These are phyloP conservation scores for Euphorbia lathyris DNA, from an alignment of 345 rosid genomes.

Conservation along the genomic window DNA sequence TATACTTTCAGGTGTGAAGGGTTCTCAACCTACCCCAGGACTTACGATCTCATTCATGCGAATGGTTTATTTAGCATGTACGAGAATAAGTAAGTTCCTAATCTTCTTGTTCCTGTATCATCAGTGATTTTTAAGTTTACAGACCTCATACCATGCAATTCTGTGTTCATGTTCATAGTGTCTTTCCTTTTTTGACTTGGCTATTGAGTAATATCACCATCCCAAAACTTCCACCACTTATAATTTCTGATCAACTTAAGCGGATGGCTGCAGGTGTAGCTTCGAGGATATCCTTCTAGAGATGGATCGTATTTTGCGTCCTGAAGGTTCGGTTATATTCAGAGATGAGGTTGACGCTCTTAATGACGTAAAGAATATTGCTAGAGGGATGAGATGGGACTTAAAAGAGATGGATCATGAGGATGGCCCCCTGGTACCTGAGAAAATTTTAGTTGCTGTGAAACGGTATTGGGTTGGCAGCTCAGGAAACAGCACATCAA, in stretches of 20 bases:
- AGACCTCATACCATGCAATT: neutral
- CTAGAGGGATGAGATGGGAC: constrained; percentile 90
- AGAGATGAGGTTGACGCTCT: constrained; percentile 81
- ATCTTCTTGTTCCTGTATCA: constrained; percentile 1
- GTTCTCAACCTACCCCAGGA: constrained; percentile 96
- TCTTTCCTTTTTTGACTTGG: neutral
- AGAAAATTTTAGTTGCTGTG: constrained; percentile 66
- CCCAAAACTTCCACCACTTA: neutral
- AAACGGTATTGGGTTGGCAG: constrained; percentile 92
- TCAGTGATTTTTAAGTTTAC: neutral
- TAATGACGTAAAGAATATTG: constrained; percentile 66
- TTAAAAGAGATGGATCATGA: constrained; percentile 85
- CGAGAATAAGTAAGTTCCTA: constrained; percentile 49
- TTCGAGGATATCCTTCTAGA: constrained; percentile 85
- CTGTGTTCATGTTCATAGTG: neutral
- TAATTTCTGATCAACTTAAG: constrained; percentile 11
- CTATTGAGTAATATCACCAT: neutral
- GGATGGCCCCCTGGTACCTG: constrained; percentile 92
- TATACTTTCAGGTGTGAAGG: constrained; percentile 85
- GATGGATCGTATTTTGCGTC: constrained; percentile 85
- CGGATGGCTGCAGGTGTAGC: constrained; percentile 52
- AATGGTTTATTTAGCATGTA: constrained; percentile 75
- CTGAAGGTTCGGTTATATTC: constrained; percentile 77
- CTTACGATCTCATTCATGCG: constrained; percentile 90
- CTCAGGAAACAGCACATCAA: constrained; percentile 49